Conservation (phyloP, 2,329 filamentous ascomycete species). For the Conoideocrella luteorostrata region DNA sequence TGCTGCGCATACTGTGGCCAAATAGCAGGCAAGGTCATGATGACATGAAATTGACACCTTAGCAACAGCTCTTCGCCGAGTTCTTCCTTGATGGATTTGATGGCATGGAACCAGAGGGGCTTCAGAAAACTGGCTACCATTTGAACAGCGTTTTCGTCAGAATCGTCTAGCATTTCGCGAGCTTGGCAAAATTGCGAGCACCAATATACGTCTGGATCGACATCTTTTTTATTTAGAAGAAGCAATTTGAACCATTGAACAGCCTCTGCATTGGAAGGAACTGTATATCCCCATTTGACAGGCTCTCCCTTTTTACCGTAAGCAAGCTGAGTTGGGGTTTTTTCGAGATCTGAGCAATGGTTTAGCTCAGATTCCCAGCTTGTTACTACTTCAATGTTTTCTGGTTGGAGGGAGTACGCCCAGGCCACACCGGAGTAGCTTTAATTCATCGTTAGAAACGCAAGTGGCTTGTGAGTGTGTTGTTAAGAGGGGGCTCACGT, state of each 20-base stretch:
- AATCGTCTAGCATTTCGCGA: accelerated
- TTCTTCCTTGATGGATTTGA: slow-evolving; percentile 19
- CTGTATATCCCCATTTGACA: slow-evolving; percentile 25
- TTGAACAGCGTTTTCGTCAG: slow-evolving; percentile 18
- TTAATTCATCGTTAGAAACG: slow-evolving; percentile 4
- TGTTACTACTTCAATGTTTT: slow-evolving; percentile 23
- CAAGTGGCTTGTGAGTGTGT: neutral
- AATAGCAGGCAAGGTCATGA: slow-evolving; percentile 39
- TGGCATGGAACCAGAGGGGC: slow-evolving; percentile 25
- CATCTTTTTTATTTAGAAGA: slow-evolving; percentile 25
- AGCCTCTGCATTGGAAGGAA: slow-evolving; percentile 15
- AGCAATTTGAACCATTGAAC: slow-evolving; percentile 38
- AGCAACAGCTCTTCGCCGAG: slow-evolving; percentile 17
- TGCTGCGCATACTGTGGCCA: slow-evolving; percentile 34
- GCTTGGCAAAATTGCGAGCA: slow-evolving; percentile 18
- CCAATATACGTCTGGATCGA: slow-evolving; percentile 14
- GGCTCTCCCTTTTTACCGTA: neutral
- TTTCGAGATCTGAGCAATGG: slow-evolving; percentile 22
- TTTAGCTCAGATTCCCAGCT: slow-evolving; percentile 19
- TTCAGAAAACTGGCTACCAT: slow-evolving; percentile 26
- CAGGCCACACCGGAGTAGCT: slow-evolving; percentile 36
- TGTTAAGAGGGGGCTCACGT: slow-evolving; percentile 25
- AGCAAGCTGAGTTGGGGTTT: slow-evolving; percentile 22
- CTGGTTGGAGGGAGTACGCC: slow-evolving; percentile 21
- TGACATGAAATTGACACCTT: slow-evolving; percentile 24